A percentile compares a stretch with the other conserved stretches of the same genome.
Conservation (phyloP, 225 moss, liverwort and hornwort genomes). For the Ulota crispa region DNA sequence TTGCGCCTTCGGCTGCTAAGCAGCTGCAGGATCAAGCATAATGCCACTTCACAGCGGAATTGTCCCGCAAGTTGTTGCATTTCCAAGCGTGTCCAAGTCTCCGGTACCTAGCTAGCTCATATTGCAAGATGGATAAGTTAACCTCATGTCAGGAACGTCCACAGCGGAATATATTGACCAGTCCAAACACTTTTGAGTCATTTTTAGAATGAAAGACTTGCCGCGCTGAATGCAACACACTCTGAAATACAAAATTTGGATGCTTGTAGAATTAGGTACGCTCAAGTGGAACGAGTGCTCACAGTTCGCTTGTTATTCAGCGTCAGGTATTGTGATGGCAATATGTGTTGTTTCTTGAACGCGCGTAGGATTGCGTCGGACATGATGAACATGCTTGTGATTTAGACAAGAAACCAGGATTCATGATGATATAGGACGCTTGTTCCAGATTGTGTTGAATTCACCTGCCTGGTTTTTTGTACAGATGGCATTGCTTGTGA, state of each 20-base stretch:
- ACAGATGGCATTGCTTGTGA: background rate
- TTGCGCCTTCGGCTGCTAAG: background rate
- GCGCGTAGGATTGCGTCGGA: background rate
- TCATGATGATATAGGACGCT: background rate
- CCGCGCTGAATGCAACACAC: background rate
- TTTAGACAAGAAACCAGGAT: constrained; percentile 2
- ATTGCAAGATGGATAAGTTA: background rate
- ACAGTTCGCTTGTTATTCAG: background rate
- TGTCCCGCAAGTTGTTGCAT: background rate
- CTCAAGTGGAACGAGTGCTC: background rate
- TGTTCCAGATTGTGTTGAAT: background rate
- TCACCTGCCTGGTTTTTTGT: background rate
- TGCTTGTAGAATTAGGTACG: background rate
- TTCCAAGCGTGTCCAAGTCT: background rate
- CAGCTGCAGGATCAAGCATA: background rate
- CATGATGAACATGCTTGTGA: constrained; percentile 13
- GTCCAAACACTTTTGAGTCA: too few species aligned
- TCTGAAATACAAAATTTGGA: background rate
- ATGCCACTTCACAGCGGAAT: background rate
- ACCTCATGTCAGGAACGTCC: too few species aligned
- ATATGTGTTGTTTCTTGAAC: background rate
- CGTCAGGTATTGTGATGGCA: background rate
- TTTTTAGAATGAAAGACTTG: background rate
- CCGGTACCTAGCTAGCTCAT: background rate
- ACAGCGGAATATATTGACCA: too few species aligned